Base-by-base conservation (phyloP, 2,329 filamentous ascomycete genomes). In the Fusarium verticillioides region DNA sequence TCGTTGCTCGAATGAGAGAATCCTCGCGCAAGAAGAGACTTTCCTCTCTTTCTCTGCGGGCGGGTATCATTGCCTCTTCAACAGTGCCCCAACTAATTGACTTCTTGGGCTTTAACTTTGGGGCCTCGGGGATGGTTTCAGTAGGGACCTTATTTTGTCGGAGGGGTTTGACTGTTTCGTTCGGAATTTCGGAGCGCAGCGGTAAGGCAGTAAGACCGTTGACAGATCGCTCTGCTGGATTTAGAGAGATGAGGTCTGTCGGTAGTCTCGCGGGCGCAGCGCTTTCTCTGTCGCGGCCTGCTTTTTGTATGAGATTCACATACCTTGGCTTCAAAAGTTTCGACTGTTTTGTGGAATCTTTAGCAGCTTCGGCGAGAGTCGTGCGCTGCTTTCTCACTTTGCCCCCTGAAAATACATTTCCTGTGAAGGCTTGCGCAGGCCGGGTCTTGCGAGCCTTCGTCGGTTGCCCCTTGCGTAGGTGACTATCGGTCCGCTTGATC, bases 331-430 rank as follows among this genome's bases (percentile, higher is more conserved):
- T 77, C 46, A 88, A 86, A 15, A 83, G 66, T 50, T 83, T 86
- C 1, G 83, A 82, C 2, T 78, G 70, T 67, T 82, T 86, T 5
- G 73, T 81, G 13, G 83, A 73, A 75, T 89, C 84, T 19, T 76
- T 76, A 65, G 85, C 84, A 13, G 62, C 79, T 7, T 85, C 82
- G 19, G 73, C 75, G 7, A 89, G 77, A 18, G 72, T 82, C 4
- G 62, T 47, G 19, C 84, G 80, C 26, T 76, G 74, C 68, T 83
- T 86, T 36, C 75, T 79, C 32, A 73, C 78, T 63, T 81, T 86
- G 4, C 87, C 86, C 15, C 81, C 81, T 11, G 78, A 70, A 53
- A 89, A 89, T 2, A 89, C 82, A 64, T 88, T 89, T 36, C 60
- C 60, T 34, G 62, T 69, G 30, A 63, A 69, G 10, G 47, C 53